These are phyloP conservation scores for Chytriomyces confervae DNA, from an alignment of 192 early-diverging fungal species.

Conservation along the genomic window DNA sequence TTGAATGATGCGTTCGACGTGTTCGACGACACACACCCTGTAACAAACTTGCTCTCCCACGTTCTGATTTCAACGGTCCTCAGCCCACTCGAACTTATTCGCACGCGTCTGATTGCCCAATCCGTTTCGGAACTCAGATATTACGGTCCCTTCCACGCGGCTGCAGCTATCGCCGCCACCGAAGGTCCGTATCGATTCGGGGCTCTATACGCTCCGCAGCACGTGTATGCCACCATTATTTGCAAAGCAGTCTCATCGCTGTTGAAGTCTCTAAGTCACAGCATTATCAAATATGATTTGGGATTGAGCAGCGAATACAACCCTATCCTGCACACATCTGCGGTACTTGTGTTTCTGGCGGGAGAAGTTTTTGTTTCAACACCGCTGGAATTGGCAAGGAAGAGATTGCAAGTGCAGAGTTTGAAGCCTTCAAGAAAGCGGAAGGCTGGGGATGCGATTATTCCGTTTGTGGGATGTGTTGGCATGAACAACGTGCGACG, in stretches of 20 bases:
- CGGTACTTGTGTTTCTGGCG: conserved; percentile 70
- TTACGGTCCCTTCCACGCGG: conserved; percentile 75
- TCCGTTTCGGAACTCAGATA: conserved; percentile 75
- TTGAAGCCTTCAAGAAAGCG: conserved; percentile 16
- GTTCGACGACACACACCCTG: conserved; percentile 82
- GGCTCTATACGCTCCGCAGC: conserved; percentile 58
- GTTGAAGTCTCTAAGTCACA: conserved; percentile 63
- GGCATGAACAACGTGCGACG: conserved; percentile 34
- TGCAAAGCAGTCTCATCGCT: conserved; percentile 39
- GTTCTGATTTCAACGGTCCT: conserved; percentile 80
- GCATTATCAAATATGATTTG: conserved; percentile 53
- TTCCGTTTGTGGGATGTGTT: conserved; percentile 47
- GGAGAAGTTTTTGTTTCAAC: conserved; percentile 76
- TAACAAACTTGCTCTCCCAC: conserved; percentile 77
- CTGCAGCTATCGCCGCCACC: conserved; percentile 82
- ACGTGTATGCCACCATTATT: conserved; percentile 75
- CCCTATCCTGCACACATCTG: conserved; percentile 72
- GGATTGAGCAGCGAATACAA: conserved; percentile 57
- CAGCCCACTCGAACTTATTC: conserved; percentile 88
- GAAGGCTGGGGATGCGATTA: conserved; percentile 17
- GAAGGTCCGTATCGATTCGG: conserved; percentile 54
- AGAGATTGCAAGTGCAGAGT: conserved; percentile 81
- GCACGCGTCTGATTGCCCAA: conserved; percentile 64
- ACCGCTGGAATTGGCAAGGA: conserved; percentile 86
- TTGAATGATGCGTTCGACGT: conserved; percentile 90